phyloP scores from a whole-genome alignment of 148 eudicot genomes.

The Chenopodium suecicum region DNA sequence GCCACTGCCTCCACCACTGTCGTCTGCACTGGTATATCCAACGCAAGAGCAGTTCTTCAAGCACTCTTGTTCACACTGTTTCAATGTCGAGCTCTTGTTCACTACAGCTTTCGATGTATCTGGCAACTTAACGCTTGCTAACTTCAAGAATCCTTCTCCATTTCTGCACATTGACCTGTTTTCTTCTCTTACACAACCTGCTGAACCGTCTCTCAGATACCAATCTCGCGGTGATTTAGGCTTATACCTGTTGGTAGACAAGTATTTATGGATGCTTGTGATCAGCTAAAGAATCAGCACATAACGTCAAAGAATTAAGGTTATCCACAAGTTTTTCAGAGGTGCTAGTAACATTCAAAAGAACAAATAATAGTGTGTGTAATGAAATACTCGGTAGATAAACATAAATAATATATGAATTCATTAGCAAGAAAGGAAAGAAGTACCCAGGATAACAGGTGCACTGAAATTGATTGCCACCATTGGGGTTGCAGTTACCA shows the following conservation, averaged over 20 bases:
- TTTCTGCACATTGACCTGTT: conserved; percentile 34
- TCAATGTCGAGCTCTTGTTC: conserved; percentile 20
- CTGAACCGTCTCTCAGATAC: conserved; percentile 45
- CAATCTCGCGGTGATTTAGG: conserved; percentile 47
- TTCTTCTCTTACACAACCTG: conserved; percentile 43
- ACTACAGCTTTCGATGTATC: conserved; percentile 39
- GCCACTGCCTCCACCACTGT: conserved; percentile 33
- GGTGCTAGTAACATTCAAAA: not conserved
- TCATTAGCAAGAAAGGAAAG: too few relatives aligned
- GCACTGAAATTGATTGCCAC: conserved; percentile 34
- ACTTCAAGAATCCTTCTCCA: conserved; percentile 47
- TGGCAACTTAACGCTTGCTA: conserved; percentile 42
- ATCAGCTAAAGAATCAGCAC: not conserved
- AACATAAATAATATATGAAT: too few relatives aligned
- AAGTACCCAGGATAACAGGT: conserved; percentile 43
- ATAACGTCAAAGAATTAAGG: not conserved
- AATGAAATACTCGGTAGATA: too few relatives aligned
- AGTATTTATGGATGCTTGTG: not conserved
- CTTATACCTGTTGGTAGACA: conserved; percentile 21
- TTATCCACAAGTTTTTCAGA: not conserved
- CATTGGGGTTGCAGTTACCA: conserved; percentile 34
- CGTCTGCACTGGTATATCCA: conserved; percentile 40
- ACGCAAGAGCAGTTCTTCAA: conserved; percentile 47
- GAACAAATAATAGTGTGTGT: not conserved
- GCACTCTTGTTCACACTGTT: conserved; percentile 38